Evolutionary conservation across 1,284 basidiomycete genomes (phyloP), one percentile per base, ranked within the genome.

Genomic region (Blastosporella zonata): DNA sequence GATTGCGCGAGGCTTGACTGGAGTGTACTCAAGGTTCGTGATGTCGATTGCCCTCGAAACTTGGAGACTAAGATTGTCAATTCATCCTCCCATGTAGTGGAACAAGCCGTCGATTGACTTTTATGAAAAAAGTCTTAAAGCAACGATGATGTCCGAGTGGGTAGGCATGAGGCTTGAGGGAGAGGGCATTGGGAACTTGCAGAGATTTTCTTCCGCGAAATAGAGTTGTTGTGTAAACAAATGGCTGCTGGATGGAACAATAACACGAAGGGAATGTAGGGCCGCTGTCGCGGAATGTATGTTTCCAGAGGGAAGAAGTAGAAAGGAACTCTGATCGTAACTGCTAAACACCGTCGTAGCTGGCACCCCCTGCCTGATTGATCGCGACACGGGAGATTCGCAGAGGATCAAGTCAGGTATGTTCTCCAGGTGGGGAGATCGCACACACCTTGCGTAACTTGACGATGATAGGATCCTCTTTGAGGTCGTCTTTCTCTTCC

Each of bases 71-170:
- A 31, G 29, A 53, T 52, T 49, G 48, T 17, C 40, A 23, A 46
- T 54, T 55, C 31, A 34, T 55, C 57, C 58, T 54, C 46, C 42
- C 20, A 41, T 56, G 37, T 59, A 95, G 89, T 96, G 93, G 93
- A 97, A 97, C 71, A 73, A 83, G 55, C 91, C 93, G 2, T 92
- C 91, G 23, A 95, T 96, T 58, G 87, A 87, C 49, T 95, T 95
- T 65, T 94, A 95, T 67, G 86, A 90, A 70, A 84, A 93, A 68
- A 72, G 72, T 42, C 76, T 96, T 42, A 78, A 78, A 18, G 90
- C 92, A 28, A 82, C 72, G 55, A 67, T 77, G 29, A 90, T 90
- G 81, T 71, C 77, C 42, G 93, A 92, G 64, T 96, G 93, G 93
- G 74, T 90, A 69, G 84, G 86, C 52, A 95, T 95, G 92, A 78